Conservation (phyloP, 139 green algal species). For the Auxenochlorella pyrenoidosa region DNA sequence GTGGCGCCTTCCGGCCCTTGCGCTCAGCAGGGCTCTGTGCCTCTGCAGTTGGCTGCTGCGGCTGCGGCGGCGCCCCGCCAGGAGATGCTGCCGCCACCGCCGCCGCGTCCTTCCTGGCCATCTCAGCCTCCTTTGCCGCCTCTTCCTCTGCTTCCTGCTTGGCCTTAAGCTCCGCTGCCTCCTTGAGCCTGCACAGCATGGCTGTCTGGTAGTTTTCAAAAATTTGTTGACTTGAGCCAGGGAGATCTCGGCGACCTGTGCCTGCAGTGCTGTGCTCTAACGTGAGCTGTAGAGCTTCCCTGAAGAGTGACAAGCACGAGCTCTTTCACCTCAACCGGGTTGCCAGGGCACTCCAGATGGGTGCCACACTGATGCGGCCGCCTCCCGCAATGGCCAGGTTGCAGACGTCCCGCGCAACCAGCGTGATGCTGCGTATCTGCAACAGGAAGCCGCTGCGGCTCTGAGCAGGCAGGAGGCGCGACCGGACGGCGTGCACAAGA, state of each 20-base stretch:
- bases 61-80: background rate
- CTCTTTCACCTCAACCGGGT: background rate
- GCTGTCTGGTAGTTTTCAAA: too few relatives aligned
- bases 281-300: too few relatives aligned
- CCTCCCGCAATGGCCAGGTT: conserved; percentile 6
- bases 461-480: background rate
- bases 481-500: background rate
- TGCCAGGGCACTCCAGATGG: conserved; percentile 11
- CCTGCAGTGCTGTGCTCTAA: too few relatives aligned
- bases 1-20: background rate
- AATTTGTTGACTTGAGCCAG: too few relatives aligned
- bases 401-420: background rate
- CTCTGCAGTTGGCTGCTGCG: background rate
- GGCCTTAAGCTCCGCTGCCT: background rate
- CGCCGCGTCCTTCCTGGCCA: background rate
- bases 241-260: too few relatives aligned
- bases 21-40: background rate
- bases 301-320: too few relatives aligned
- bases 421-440: conserved; percentile 4
- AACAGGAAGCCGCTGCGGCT: background rate
- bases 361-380: background rate
- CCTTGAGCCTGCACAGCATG: background rate
- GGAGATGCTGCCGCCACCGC: background rate
- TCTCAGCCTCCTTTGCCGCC: background rate
- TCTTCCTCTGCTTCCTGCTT: background rate